Percentiles rank a stretch among this genome's conserved stretches.
phyloP scores from a whole-genome alignment of 2,329 filamentous ascomycete genomes.

The Exophiala calicioides region DNA sequence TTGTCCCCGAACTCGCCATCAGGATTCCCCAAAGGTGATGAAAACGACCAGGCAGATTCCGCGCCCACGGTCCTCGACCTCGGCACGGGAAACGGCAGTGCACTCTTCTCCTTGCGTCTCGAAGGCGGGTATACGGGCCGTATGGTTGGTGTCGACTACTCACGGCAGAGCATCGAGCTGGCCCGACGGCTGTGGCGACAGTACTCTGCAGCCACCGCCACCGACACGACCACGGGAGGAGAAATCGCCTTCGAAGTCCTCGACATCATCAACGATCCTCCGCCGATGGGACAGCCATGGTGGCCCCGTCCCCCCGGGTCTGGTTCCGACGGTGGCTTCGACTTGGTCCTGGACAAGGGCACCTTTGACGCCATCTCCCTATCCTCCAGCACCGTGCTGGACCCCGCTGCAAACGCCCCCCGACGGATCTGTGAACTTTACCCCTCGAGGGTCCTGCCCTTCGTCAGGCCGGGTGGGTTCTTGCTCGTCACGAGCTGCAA shows the following conservation, averaged over 20 bases:
- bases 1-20: constrained; percentile 37
- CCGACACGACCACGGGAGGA: constrained; percentile 55
- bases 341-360: constrained; percentile 95
- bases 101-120: constrained; percentile 78
- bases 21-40: too few relatives aligned
- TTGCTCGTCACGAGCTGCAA: constrained; percentile 94
- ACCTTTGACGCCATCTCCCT: constrained; percentile 95
- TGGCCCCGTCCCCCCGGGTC: constrained; percentile 34
- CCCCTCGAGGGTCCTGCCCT: constrained; percentile 62
- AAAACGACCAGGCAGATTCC: constrained; percentile 7
- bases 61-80: constrained; percentile 65
- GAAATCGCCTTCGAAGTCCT: constrained; percentile 52
- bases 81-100: constrained; percentile 89
- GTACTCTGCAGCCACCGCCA: constrained; percentile 22
- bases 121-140: constrained; percentile 63
- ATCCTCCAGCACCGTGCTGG: constrained; percentile 37
- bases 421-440: constrained; percentile 72
- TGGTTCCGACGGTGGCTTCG: constrained; percentile 62
- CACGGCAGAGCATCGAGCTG: constrained; percentile 68
- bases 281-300: constrained; percentile 37
- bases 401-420: constrained; percentile 33
- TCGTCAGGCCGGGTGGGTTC: constrained; percentile 71
- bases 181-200: constrained; percentile 63
- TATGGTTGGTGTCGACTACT: constrained; percentile 90
- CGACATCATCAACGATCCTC: constrained; percentile 36